A percentile compares a stretch with the other conserved stretches of the same genome.
phyloP scores from a whole-genome alignment of 2,329 filamentous ascomycete genomes.

The Aspergillus ruber region DNA sequence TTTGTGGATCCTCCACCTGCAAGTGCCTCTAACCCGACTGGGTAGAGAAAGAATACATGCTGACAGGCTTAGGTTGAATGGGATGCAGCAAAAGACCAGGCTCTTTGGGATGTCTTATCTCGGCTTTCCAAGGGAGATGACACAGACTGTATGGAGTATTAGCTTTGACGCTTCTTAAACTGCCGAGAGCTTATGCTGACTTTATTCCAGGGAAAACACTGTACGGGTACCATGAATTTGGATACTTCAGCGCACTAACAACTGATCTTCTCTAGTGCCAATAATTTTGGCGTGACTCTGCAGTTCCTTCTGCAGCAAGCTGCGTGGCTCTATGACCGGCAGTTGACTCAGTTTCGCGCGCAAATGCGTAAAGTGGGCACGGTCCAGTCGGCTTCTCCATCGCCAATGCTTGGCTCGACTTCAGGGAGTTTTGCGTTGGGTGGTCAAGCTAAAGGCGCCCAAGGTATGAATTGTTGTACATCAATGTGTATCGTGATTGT shows the following conservation, averaged over 20 bases:
- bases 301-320: slow-evolving; percentile 89
- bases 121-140: slow-evolving; percentile 70
- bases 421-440: slow-evolving; percentile 36
- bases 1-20: slow-evolving; percentile 89
- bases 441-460: slow-evolving; percentile 28
- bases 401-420: slow-evolving; percentile 37
- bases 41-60: slow-evolving; percentile 7
- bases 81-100: slow-evolving; percentile 79
- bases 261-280: slow-evolving; percentile 49
- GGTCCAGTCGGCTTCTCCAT: slow-evolving; percentile 36
- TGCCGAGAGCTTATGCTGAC: slow-evolving; percentile 13
- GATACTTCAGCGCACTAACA: neutral
- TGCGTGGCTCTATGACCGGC: slow-evolving; percentile 85
- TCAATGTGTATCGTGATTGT: too few relatives aligned
- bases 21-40: slow-evolving; percentile 26
- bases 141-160: slow-evolving; percentile 84
- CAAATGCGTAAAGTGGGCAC: slow-evolving; percentile 67
- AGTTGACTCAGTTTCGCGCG: slow-evolving; percentile 81
- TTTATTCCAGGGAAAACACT: slow-evolving; percentile 61
- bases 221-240: slow-evolving; percentile 40
- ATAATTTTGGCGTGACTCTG: slow-evolving; percentile 74
- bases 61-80: slow-evolving; percentile 64
- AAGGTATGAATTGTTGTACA: neutral
- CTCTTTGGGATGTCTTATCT: slow-evolving; percentile 84
- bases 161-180: neutral